These are phyloP conservation scores for Cyclospora cayetanensis DNA, from an alignment of 169 alveolate species.

Conservation along the genomic window DNA sequence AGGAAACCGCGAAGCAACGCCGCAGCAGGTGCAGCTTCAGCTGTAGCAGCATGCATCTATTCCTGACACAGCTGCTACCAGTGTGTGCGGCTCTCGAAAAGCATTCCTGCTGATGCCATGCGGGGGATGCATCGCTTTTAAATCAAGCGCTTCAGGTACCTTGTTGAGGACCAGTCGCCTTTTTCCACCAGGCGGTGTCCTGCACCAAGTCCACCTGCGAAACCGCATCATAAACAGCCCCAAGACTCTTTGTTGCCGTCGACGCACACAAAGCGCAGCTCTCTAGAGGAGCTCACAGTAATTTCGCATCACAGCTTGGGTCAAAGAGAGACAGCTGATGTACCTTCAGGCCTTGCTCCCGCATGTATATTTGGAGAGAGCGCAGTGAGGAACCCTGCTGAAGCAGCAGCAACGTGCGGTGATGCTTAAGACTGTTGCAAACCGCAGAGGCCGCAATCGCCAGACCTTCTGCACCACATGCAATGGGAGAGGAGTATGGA, in stretches of 20 bases:
- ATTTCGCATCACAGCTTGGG: too few relatives aligned
- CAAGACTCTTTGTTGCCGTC: too few relatives aligned
- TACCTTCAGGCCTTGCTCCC: slow-evolving; percentile 1
- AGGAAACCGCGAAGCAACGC: not conserved
- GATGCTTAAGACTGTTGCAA: not conserved
- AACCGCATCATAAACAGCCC: not conserved
- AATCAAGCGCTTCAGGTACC: too few relatives aligned
- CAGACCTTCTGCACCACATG: slow-evolving; percentile 26
- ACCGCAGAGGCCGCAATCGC: slow-evolving; percentile 29
- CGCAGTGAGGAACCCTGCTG: slow-evolving; percentile 38
- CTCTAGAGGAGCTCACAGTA: too few relatives aligned
- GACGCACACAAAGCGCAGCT: too few relatives aligned
- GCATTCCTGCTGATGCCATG: too few relatives aligned
- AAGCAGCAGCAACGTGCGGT: slow-evolving; percentile 32
- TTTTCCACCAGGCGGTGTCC: slow-evolving; percentile 21
- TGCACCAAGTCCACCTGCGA: slow-evolving; percentile 25
- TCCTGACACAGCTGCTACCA: not conserved
- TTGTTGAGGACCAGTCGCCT: too few relatives aligned
- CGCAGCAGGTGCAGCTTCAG: not conserved
- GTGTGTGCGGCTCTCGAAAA: not conserved
- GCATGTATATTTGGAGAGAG: slow-evolving; percentile 24
- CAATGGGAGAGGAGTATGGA: too few relatives aligned
- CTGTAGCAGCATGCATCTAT: not conserved
- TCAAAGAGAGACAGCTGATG: too few relatives aligned
- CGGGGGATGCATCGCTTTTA: too few relatives aligned